Base-by-base conservation (phyloP, 306 rosid species). In the Carpinus viminea region DNA sequence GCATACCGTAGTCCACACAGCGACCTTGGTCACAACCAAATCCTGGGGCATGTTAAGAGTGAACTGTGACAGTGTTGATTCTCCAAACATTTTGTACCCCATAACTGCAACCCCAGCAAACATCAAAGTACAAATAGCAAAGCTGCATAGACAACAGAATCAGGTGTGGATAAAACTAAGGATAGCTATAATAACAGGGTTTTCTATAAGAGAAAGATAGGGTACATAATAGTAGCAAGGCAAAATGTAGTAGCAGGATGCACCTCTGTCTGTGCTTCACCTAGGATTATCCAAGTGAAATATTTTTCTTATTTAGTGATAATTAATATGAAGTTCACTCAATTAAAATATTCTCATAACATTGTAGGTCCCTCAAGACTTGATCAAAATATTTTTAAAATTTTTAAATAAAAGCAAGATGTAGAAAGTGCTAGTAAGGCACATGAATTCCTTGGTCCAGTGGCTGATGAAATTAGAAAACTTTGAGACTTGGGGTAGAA, bases 11-110 rank as follows among this genome's bases (percentile, higher is more conserved):
- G 98, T 93, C 99, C 99, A 96, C 52, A 96, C 86, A 47, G 99
- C 98, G 55, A 96, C 88, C 89, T 96, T 96, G 78, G 94, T 86
- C 51, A 96, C 98, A 62, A 91, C 94, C 79, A 93, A 82, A 60
- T 91, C 81, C 41, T 85, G 89, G 65, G 99, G 99, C 89, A 96
- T 66, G 89, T 96, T 93, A 72, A 96, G 99, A 56, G 99, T 96
- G 87, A 93, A 96, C 78, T 96, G 99, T 31, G 99, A 96, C 51
- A 59, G 55, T 50, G 78, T 89, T 68, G 89, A 82, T 38, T 96
- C 98, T 80, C 99, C 99, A 79, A 96, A 96, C 99, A 96, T 96
- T 65, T 74, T 88, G 88, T 96, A 96, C 61, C 99, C 99, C 96
- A 91, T 89, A 50, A 89, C 84, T 80, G 98, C 99, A 74, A 87